Evolutionary conservation across 2,329 filamentous ascomycete species (phyloP).

Genomic region (Amauroascus niger): DNA sequence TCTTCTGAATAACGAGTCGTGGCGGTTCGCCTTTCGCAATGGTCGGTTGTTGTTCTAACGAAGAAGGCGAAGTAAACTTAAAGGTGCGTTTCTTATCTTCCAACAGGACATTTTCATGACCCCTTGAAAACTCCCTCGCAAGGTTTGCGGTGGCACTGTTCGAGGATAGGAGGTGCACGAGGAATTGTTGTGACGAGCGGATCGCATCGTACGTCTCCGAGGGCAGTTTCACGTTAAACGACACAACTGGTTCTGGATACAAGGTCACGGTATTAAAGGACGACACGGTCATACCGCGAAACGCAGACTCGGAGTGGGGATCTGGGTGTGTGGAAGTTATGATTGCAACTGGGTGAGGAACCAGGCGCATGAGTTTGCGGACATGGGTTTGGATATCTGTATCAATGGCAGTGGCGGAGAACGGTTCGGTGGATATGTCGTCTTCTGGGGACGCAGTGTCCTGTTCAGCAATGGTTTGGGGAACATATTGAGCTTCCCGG

Average conservation of each 20-base stretch:
- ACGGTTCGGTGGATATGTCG: constrained; percentile 12
- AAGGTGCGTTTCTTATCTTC: constrained; percentile 13
- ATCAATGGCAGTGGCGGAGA: constrained; percentile 1
- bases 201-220: constrained; percentile 50
- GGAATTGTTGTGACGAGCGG: constrained; percentile 36
- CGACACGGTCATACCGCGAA: constrained; percentile 50
- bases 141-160: constrained; percentile 26
- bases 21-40: constrained; percentile 16
- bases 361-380: constrained; percentile 43
- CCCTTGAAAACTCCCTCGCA: constrained; percentile 33
- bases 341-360: constrained; percentile 50
- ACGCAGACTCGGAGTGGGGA: constrained; percentile 22
- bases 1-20: constrained; percentile 10
- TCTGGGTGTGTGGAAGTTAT: constrained; percentile 41
- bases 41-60: constrained; percentile 2
- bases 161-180: constrained; percentile 43
- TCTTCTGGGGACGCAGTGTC: constrained; percentile 12
- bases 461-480: background rate
- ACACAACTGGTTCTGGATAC: constrained; percentile 46
- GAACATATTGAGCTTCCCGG: background rate
- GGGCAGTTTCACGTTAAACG: constrained; percentile 51
- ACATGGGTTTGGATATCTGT: constrained; percentile 23
- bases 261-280: constrained; percentile 53
- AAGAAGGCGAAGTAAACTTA: constrained; percentile 12
- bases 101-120: constrained; percentile 30